Base-by-base conservation (phyloP, 2,329 filamentous ascomycete species). In the Aspergillus eucalypticola region DNA sequence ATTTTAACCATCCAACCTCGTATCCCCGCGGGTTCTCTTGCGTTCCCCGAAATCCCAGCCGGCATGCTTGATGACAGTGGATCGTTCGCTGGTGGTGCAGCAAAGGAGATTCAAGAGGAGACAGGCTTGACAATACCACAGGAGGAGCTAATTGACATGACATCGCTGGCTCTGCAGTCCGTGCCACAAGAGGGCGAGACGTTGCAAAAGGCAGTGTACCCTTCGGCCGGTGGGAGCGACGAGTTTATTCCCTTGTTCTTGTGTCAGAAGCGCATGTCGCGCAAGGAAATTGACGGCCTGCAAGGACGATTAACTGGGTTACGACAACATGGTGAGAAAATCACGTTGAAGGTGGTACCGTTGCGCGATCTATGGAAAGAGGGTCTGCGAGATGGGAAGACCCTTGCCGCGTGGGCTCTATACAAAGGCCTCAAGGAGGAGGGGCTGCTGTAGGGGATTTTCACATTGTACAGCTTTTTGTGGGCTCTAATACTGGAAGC, bases 41-140 rank as follows among this genome's bases (percentile, higher is more conserved):
- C 80, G 1, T 83, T 87, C 59, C 67, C 78, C 11, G 85, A 87
- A 67, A 80, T 87, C 8, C 85, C 85, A 2, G 85, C 85, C 0
- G 85, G 85, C 17, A 86, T 87, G 84, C 75, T 87, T 1, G 85
- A 87, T 64, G 82, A 83, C 61, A 75, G 73, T 39, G 81, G 82
- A 8, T 80, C 79, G 0, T 84, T 87, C 61, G 75, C 78, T 0
- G 84, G 84, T 6, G 81, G 77, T 8, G 85, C 85, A 0, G 84
- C 83, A 2, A 80, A 81, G 53, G 84, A 87, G 63, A 84, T 87
- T 38, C 65, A 80, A 29, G 84, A 87, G 68, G 85, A 87, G 68
- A 84, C 83, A 0, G 81, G 81, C 0, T 70, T 87, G n/a, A 72
- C 73, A 11, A 81, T 87, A 53, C 71, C 76, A 3, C 74, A 79